phyloP scores from a whole-genome alignment of 2,329 filamentous ascomycete genomes.

The Neospermospora avenae region DNA sequence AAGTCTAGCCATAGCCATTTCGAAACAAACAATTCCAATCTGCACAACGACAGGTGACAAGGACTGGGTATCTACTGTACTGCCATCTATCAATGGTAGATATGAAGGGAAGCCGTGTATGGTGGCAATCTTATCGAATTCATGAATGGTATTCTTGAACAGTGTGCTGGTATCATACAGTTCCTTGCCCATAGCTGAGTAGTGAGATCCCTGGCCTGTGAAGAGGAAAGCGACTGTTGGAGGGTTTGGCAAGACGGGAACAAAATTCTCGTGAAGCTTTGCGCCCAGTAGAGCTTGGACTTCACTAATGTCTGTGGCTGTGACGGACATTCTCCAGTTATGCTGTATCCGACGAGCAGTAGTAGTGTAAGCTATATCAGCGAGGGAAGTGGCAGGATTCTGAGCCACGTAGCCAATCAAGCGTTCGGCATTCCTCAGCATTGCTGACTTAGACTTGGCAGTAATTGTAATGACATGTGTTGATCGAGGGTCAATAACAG shows the following conservation, averaged over 20 bases:
- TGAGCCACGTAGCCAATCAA: slow-evolving; percentile 26
- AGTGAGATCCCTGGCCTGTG: slow-evolving; percentile 46
- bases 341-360: slow-evolving; percentile 54
- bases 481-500: slow-evolving; percentile 40
- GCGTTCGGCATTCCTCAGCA: slow-evolving; percentile 28
- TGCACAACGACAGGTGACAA: slow-evolving; percentile 51
- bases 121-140: slow-evolving; percentile 26
- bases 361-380: slow-evolving; percentile 34
- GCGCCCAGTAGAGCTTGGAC: slow-evolving; percentile 46
- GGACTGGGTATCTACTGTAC: slow-evolving; percentile 38
- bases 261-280: slow-evolving; percentile 43
- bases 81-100: slow-evolving; percentile 39
- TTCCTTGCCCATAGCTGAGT: slow-evolving; percentile 29
- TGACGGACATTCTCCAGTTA: slow-evolving; percentile 51
- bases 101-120: slow-evolving; percentile 31
- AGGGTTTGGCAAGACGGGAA: slow-evolving; percentile 32
- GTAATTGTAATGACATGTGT: slow-evolving; percentile 45
- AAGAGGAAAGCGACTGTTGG: slow-evolving; percentile 34
- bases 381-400: slow-evolving; percentile 24
- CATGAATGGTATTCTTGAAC: slow-evolving; percentile 28
- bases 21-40: slow-evolving; percentile 51
- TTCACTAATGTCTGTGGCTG: slow-evolving; percentile 42
- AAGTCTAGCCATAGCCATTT: slow-evolving; percentile 53
- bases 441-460: slow-evolving; percentile 40
- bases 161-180: slow-evolving; percentile 38